Percentiles rank a stretch among this genome's conserved stretches.
phyloP scores from a whole-genome alignment of 1,284 basidiomycete genomes.

The Tylopilus sp. region DNA sequence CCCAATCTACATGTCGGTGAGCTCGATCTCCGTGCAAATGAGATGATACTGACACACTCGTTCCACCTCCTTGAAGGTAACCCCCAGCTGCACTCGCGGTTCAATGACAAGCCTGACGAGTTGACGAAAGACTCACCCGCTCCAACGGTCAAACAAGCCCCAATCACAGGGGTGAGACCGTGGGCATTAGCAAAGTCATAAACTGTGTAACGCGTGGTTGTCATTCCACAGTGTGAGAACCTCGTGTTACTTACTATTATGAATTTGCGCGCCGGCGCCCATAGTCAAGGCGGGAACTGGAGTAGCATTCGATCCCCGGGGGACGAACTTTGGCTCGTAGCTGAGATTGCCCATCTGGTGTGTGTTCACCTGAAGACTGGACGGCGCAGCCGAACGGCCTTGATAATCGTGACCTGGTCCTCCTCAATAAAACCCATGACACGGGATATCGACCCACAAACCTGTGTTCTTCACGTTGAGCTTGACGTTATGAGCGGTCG shows the following conservation, averaged over 20 bases:
- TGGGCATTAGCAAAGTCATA: slow-evolving; percentile 9
- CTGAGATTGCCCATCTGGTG: slow-evolving; percentile 13
- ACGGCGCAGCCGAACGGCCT: slow-evolving; percentile 22
- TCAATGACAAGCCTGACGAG: not conserved
- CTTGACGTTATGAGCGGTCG: slow-evolving; percentile 21
- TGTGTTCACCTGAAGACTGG: slow-evolving; percentile 24
- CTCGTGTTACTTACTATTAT: slow-evolving; percentile 11
- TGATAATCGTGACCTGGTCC: slow-evolving; percentile 20
- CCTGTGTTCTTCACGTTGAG: slow-evolving; percentile 26
- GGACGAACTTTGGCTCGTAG: slow-evolving; percentile 21
- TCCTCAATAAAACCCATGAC: not conserved
- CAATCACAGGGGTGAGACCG: slow-evolving; percentile 16
- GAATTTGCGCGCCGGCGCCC: slow-evolving; percentile 18
- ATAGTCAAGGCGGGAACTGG: slow-evolving; percentile 19
- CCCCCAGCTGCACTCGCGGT: slow-evolving; percentile 13
- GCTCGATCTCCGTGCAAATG: not conserved
- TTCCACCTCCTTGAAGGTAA: slow-evolving; percentile 26
- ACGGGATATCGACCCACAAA: not conserved
- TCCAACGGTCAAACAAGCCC: slow-evolving; percentile 21
- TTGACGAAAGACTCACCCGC: slow-evolving; percentile 4
- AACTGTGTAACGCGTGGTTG: slow-evolving; percentile 5
- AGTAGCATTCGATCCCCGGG: slow-evolving; percentile 14
- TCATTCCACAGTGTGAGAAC: not conserved
- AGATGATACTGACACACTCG: slow-evolving; percentile 14
- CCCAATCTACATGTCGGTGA: slow-evolving; percentile 7